Base-by-base conservation (phyloP, 768 basidiomycete genomes). In the Leccinum fibrillosum region DNA sequence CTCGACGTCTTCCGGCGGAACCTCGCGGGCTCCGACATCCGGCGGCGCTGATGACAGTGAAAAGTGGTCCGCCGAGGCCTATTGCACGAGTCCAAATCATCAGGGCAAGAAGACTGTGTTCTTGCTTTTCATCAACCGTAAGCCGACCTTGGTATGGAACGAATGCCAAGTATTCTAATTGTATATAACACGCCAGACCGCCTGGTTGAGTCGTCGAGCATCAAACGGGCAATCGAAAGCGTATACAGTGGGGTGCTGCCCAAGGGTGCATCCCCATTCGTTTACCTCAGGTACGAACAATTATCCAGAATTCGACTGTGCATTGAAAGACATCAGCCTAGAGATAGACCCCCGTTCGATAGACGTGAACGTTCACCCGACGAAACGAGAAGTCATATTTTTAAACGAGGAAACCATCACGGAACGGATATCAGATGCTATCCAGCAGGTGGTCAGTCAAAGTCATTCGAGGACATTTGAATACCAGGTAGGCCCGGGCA, bases 331-430 rank as follows among this genome's bases (percentile, higher is more conserved):
- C 7, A 25, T 26, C 59, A 95, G 94, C 64, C 72, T 98, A 45
- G 78, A 86, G 44, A 87, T 98, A 64, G 88, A 94, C 60, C 93
- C 94, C 0, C 81, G 85, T 30, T 86, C 89, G 25, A 89, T 99
- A 17, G 97, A 99, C 65, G 95, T 98, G 54, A 99, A 99, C 65
- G 94, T 98, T 8, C 95, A 98, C 69, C 97, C 96, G 0, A 98
- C 97, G 2, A 99, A 99, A 71, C 89, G 90, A 48, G 95, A 98
- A 70, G 94, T 98, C 1, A 92, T 94, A 63, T 98, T 98, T 66
- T 72, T 98, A 51, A 85, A 97, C 60, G 94, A 98, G 70, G 96
- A 98, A 53, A 78, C 75, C 13, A 91, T 98, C 66, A 87, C 87
- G 6, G 86, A 92, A 62, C 77, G 78, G 8, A 85, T 98, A 48